phyloP scores from a whole-genome alignment of 805 yeast genomes.

The Saccharomycopsis sp. region DNA sequence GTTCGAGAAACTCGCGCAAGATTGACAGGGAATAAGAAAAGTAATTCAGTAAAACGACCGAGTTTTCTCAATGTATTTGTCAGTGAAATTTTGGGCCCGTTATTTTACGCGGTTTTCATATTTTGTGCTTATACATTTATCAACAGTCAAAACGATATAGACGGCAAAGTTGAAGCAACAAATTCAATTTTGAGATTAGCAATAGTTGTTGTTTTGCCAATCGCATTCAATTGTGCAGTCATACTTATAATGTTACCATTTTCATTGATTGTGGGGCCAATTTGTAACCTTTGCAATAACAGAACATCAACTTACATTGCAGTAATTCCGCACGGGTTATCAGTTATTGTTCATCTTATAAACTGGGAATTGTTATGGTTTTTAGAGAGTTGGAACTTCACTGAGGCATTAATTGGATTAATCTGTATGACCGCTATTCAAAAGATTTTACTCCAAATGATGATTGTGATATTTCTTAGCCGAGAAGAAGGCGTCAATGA shows the following conservation, averaged over 20 bases:
- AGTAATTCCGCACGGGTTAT: constrained; percentile 90
- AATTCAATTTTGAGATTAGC: constrained; percentile 58
- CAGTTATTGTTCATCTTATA: constrained; percentile 79
- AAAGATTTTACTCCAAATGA: constrained; percentile 76
- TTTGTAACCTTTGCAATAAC: constrained; percentile 53
- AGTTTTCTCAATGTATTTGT: constrained; percentile 61
- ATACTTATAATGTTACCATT: constrained; percentile 33
- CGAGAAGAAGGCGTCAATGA: constrained; percentile 96
- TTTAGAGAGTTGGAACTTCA: constrained; percentile 83
- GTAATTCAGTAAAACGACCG: constrained; percentile 53
- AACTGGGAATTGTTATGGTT: constrained; percentile 97
- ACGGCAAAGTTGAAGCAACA: constrained; percentile 36
- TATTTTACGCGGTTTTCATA: constrained; percentile 70
- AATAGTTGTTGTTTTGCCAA: constrained; percentile 45
- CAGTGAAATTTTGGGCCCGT: constrained; percentile 66
- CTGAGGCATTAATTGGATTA: constrained; percentile 81
- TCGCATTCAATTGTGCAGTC: constrained; percentile 31
- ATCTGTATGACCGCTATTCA: constrained; percentile 80
- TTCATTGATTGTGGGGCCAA: constrained; percentile 45
- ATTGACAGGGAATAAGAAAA: constrained; percentile 70
- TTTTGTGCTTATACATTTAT: constrained; percentile 74
- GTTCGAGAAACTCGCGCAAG: constrained; percentile 77
- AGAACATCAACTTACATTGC: constrained; percentile 94
- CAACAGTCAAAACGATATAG: constrained; percentile 83
- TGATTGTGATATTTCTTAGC: constrained; percentile 73